phyloP scores from a whole-genome alignment of 345 rosid genomes.

The Corymbia maculata region DNA sequence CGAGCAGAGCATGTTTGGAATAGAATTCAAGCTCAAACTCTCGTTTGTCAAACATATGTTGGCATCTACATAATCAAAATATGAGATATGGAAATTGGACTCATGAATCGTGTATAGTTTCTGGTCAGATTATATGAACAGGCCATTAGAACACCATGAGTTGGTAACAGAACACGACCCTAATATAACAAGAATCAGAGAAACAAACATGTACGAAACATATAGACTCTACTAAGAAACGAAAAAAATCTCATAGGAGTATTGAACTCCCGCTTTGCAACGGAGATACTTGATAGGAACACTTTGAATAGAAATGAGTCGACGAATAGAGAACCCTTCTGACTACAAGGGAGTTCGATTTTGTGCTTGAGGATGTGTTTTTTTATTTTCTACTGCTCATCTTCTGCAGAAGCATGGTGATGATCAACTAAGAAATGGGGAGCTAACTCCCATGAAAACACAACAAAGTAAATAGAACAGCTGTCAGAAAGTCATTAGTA shows the following conservation, averaged over 20 bases:
- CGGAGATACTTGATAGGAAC: neutral
- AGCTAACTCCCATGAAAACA: no score
- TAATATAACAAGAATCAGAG: neutral
- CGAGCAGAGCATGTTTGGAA: neutral
- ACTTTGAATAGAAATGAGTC: no score
- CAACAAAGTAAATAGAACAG: neutral
- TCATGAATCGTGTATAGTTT: neutral
- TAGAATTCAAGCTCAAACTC: neutral
- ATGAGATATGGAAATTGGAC: no score
- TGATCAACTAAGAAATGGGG: neutral
- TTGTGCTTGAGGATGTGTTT: neutral
- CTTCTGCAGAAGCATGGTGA: neutral
- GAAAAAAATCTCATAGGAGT: neutral
- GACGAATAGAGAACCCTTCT: neutral
- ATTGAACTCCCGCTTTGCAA: neutral
- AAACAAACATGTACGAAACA: neutral
- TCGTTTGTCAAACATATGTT: neutral
- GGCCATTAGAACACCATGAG: no score
- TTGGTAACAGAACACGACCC: no score
- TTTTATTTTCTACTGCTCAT: neutral
- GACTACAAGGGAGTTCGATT: neutral
- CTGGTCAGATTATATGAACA: no score
- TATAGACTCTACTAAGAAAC: neutral
- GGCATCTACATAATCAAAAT: neutral
- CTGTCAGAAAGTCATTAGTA: neutral